Evolutionary conservation across 768 basidiomycete genomes (phyloP), one percentile per base, ranked within the genome.

Genomic region (Lyophyllum shimeji): DNA sequence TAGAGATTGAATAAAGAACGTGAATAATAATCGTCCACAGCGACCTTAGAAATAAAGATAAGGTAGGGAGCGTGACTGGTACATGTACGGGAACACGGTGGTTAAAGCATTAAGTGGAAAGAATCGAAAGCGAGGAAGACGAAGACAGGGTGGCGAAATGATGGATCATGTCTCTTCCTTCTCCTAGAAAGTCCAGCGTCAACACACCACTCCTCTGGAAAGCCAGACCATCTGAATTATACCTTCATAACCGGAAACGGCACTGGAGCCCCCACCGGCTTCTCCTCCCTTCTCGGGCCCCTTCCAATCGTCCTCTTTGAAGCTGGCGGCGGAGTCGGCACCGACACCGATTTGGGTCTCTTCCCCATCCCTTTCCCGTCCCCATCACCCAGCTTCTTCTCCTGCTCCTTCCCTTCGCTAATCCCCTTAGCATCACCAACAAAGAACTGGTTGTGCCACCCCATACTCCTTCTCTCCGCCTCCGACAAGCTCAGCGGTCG

Each of bases 401-500:
- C 21, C 24, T n/a, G 13, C 43, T 21, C 24, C 42, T 43, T 43
- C 9, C 20, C 43, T 23, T 45, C 21, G 12, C 43, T 12, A 20
- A 12, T 15, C 24, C 20, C 34, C n/a, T 33, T 29, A 13, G 3
- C 46, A 23, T 47, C 29, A 27, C 25, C 15, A 20, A 60, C 54
- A 23, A 65, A 65, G 29, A 65, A 63, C 34, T 65, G 64, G 33
- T 63, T 60, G 46, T 63, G 64, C 46, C 63, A 61, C 21, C 64
- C 62, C 64, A 65, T 63, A 37, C 52, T 57, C 25, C 48, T 45
- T 21, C 51, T 33, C 40, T 60, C 51, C 4, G 53, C 47, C 2
- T 42, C 55, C 20, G 50, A 52, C n/a, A 58, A 18, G 9, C 53
- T 52, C 18, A 29, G 42, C 18, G 52, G 46, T 0, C 40, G 40